These are phyloP conservation scores for Pestalotiopsis sp. DNA, from an alignment of 2,329 filamentous ascomycete species.

Conservation along the genomic window DNA sequence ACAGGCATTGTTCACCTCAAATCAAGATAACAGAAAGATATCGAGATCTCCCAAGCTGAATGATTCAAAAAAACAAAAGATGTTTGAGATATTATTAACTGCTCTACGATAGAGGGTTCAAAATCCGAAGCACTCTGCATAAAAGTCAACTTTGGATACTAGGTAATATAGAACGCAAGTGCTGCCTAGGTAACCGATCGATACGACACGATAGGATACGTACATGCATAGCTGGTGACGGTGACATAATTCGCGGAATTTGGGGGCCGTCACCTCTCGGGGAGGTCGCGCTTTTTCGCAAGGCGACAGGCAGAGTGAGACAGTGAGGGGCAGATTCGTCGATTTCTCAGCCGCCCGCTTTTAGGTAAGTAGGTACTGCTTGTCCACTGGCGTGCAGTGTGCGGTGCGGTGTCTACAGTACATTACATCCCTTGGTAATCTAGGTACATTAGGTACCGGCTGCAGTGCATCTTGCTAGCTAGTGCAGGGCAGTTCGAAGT, in stretches of 20 bases:
- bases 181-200: too few relatives aligned
- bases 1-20: too few relatives aligned
- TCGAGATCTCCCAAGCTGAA: too few relatives aligned
- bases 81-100: too few relatives aligned
- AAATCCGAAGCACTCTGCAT: too few relatives aligned
- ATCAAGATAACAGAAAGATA: too few relatives aligned
- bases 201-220: neutral
- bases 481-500: neutral
- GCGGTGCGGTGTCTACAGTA: neutral
- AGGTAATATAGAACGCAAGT: neutral
- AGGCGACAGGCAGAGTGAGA: neutral
- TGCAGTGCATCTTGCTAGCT: neutral
- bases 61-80: too few relatives aligned
- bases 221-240: slow-evolving; percentile 2
- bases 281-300: neutral
- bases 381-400: neutral
- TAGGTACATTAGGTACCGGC: neutral
- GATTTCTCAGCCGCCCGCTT: slow-evolving; percentile 12
- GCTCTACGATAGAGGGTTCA: too few relatives aligned
- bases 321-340: slow-evolving; percentile 8
- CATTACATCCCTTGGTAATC: neutral
- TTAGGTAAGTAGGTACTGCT: neutral
- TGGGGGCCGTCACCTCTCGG: neutral
- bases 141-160: too few relatives aligned
- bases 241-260: slow-evolving; percentile 8